A percentile compares a stretch with the other conserved stretches of the same genome.
These are phyloP conservation scores for Rehmannia glutinosa DNA, from an alignment of 257 asterid species.

Conservation along the genomic window DNA sequence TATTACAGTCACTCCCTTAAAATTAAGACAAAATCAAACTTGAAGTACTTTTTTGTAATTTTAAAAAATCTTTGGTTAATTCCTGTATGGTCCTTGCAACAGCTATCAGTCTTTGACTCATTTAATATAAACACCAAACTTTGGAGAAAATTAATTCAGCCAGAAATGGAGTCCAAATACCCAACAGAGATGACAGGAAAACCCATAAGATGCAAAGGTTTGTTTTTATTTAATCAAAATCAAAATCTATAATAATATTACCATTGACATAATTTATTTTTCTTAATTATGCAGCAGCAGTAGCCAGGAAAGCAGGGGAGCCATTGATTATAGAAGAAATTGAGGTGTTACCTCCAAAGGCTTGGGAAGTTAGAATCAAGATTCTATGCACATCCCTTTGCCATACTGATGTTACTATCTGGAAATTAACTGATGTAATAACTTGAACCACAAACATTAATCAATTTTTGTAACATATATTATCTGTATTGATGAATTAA, in stretches of 20 bases:
- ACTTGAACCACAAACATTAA: background rate
- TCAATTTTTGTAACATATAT: too few species aligned
- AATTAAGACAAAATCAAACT: too few species aligned
- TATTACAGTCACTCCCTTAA: too few species aligned
- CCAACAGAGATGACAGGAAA: slow-evolving; percentile 31
- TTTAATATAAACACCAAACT: too few species aligned
- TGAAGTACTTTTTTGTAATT: too few species aligned
- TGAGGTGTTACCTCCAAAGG: slow-evolving; percentile 40
- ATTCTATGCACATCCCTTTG: slow-evolving; percentile 46
- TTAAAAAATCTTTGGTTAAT: too few species aligned
- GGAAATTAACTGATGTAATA: slow-evolving; percentile 27
- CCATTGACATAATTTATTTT: too few species aligned
- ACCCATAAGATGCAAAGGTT: slow-evolving; percentile 49
- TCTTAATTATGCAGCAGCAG: slow-evolving; percentile 44
- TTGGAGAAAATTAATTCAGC: background rate
- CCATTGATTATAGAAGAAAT: slow-evolving; percentile 43
- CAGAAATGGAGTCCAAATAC: slow-evolving; percentile 15
- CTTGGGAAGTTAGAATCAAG: slow-evolving; percentile 52
- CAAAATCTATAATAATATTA: too few species aligned
- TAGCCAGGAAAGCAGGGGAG: slow-evolving; percentile 41
- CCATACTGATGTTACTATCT: slow-evolving; percentile 37
- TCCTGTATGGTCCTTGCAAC: background rate
- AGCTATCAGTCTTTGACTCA: background rate
- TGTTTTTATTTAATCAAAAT: background rate
- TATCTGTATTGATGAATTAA: too few species aligned